Evolutionary conservation across 257 asterid species (phyloP).

Genomic region (Solanum clarkiae): DNA sequence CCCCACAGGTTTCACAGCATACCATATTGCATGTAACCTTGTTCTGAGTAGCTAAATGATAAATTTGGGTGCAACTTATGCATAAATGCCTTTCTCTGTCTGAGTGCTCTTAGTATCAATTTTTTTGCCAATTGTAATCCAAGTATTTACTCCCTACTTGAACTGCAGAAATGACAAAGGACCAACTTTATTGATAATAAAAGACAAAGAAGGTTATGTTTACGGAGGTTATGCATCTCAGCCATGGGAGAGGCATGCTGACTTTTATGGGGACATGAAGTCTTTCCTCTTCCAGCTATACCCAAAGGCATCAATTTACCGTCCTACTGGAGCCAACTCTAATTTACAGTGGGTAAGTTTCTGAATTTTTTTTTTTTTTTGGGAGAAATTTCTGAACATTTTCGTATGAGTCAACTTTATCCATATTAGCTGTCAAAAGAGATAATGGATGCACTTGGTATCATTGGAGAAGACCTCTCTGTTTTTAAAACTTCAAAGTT

Average conservation of each 20-base stretch:
- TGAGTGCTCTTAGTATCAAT: neutral
- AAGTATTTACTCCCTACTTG: slow-evolving; percentile 15
- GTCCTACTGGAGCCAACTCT: slow-evolving; percentile 86
- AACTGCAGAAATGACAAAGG: slow-evolving; percentile 61
- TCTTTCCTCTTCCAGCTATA: slow-evolving; percentile 71
- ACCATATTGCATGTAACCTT: neutral
- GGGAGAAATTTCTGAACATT: slow-evolving; percentile 11
- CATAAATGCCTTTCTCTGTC: neutral
- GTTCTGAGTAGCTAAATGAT: neutral
- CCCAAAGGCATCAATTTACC: slow-evolving; percentile 68
- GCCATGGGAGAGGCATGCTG: slow-evolving; percentile 87
- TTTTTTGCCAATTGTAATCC: neutral
- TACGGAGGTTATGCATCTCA: slow-evolving; percentile 97
- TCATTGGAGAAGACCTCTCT: neutral
- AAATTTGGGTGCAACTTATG: neutral
- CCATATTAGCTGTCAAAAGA: neutral
- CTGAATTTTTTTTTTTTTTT: neutral
- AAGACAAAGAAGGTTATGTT: slow-evolving; percentile 69
- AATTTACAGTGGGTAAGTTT: slow-evolving; percentile 82
- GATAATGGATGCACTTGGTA: neutral
- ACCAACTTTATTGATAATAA: slow-evolving; percentile 64
- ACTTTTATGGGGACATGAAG: slow-evolving; percentile 78
- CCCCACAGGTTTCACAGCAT: neutral
- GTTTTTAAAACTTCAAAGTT: neutral
- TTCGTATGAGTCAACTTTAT: neutral